These are phyloP conservation scores for Zostera marina DNA, from an alignment of 116 monocot species.

Conservation along the genomic window DNA sequence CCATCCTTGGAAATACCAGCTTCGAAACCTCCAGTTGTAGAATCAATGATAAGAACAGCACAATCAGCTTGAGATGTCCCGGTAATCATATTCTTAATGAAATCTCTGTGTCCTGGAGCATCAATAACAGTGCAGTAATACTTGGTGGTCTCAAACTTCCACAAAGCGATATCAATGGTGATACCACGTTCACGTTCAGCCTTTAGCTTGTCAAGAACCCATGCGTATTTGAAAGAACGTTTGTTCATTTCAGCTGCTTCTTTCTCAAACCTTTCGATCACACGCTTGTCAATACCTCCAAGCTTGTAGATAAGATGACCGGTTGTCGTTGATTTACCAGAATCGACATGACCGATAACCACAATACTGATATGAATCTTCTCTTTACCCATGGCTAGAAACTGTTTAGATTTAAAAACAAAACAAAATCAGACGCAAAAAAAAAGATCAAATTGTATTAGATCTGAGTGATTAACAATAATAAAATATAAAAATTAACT, in stretches of 20 bases:
- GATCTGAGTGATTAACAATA: too few relatives aligned
- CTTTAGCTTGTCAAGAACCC: constrained; percentile 24
- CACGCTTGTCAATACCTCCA: constrained; percentile 24
- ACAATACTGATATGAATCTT: constrained; percentile 20
- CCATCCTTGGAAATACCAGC: constrained; percentile 23
- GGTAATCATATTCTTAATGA: constrained; percentile 24
- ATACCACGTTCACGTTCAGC: constrained; percentile 22
- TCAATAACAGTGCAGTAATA: constrained; percentile 22
- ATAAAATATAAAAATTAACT: too few relatives aligned
- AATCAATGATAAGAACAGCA: constrained; percentile 21
- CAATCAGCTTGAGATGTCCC: constrained; percentile 18
- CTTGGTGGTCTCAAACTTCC: constrained; percentile 20
- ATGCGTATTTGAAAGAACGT: constrained; percentile 19
- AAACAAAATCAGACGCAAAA: too few relatives aligned
- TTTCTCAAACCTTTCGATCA: constrained; percentile 21
- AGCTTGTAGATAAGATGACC: constrained; percentile 23
- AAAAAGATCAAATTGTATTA: too few relatives aligned
- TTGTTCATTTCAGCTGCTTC: constrained; percentile 25
- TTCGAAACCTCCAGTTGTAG: constrained; percentile 19
- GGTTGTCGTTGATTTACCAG: constrained; percentile 19
- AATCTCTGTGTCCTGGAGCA: constrained; percentile 20
- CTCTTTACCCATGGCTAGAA: constrained; percentile 14
- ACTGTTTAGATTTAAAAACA: too few relatives aligned
- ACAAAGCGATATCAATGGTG: constrained; percentile 18
- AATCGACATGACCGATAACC: constrained; percentile 20